Conservation (phyloP, 495 filamentous ascomycete species). For the Staphylotrichum longicolle region DNA sequence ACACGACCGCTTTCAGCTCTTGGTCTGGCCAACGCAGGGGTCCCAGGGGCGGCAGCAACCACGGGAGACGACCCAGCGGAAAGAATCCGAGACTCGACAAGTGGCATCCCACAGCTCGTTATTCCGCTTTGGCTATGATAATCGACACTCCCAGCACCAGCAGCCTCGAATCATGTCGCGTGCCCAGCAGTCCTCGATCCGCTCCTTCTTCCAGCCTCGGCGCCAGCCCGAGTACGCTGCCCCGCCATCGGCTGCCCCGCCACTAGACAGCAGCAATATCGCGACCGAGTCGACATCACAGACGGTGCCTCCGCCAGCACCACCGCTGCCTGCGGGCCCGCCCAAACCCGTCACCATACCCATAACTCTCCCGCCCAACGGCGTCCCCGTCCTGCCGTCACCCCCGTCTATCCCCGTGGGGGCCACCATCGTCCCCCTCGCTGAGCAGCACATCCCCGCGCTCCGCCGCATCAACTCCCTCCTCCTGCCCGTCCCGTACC, state of each 20-base stretch:
- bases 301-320: conserved; percentile 23
- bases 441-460: conserved; percentile 62
- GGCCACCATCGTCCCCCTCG: conserved; percentile 59
- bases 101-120: background rate
- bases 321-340: conserved; percentile 22
- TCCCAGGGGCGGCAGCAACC: conserved; percentile 11
- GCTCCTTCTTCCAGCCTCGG: conserved; percentile 44
- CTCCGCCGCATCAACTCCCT: conserved; percentile 79
- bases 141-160: background rate
- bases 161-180: conserved; percentile 25
- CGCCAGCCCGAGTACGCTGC: conserved; percentile 25
- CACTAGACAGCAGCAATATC: conserved; percentile 5
- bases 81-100: background rate
- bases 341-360: conserved; percentile 12
- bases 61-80: background rate
- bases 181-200: conserved; percentile 47
- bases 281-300: conserved; percentile 17
- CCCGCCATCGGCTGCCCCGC: conserved; percentile 29
- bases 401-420: conserved; percentile 42
- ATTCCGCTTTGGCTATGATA: conserved; percentile 1
- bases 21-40: background rate
- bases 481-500: conserved; percentile 84
- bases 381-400: conserved; percentile 32
- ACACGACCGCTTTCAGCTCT: conserved; percentile 10
- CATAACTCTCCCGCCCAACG: conserved; percentile 36